These are phyloP conservation scores for Pyrenophora graminea DNA, from an alignment of 2,329 filamentous ascomycete genomes.

Conservation along the genomic window DNA sequence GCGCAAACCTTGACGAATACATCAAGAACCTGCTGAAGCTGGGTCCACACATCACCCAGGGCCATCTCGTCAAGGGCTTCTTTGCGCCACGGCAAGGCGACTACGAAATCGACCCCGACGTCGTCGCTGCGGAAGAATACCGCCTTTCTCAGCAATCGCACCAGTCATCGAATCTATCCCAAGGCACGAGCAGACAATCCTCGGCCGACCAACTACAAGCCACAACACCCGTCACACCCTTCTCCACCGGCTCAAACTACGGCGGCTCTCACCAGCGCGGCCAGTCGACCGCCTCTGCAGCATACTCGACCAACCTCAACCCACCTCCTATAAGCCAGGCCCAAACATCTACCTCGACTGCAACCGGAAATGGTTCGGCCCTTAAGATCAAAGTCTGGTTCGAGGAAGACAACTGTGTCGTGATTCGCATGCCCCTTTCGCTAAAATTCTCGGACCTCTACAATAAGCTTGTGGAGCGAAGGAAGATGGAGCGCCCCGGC, in stretches of 20 bases:
- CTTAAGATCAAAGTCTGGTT: conserved; percentile 96
- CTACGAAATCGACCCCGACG: conserved; percentile 82
- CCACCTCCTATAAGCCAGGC: conserved; percentile 47
- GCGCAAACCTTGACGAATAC: conserved; percentile 92
- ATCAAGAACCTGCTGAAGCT: conserved; percentile 88
- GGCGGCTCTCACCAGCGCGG: conserved; percentile 50
- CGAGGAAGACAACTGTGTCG: conserved; percentile 81
- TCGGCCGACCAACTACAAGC: conserved; percentile 47
- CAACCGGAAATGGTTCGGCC: conserved; percentile 39
- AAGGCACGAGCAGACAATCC: conserved; percentile 43
- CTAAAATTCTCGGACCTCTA: conserved; percentile 78
- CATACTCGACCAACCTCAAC: conserved; percentile 36
- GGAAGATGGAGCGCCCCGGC: conserved; percentile 66
- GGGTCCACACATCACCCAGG: conserved; percentile 81
- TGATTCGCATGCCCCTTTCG: conserved; percentile 83
- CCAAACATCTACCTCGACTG: conserved; percentile 42
- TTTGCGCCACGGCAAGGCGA: conserved; percentile 90
- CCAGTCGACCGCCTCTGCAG: conserved; percentile 41
- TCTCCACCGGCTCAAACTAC: conserved; percentile 42
- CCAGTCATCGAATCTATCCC: conserved; percentile 44
- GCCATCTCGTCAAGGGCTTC: conserved; percentile 83
- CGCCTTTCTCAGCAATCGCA: conserved; percentile 66
- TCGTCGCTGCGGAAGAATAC: conserved; percentile 68
- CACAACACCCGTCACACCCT: conserved; percentile 42
- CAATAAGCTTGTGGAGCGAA: conserved; percentile 81